Base-by-base conservation (phyloP, 805 yeast species). In the Metschnikowia sp. region DNA sequence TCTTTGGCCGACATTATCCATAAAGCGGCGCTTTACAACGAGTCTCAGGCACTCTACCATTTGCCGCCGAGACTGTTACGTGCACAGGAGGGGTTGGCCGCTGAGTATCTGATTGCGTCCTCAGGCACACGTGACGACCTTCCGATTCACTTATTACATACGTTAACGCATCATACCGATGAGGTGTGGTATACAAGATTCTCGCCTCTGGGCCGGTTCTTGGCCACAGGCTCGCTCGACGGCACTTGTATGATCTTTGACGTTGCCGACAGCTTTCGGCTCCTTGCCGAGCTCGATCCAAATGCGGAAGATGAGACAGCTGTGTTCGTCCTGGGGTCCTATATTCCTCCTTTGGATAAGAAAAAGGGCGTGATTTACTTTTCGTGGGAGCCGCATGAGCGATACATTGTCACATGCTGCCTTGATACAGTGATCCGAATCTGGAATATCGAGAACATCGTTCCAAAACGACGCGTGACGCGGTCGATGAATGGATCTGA, bases 171-270 rank as follows among this genome's bases (percentile, higher is more conserved):
- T 38, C 94, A 87, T 58, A 63, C 68, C 1, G 81, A 84, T 59
- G 96, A 91, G 62, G 92, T 88, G 10, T 91, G 97, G 97, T 85
- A 75, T 60, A 74, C 86, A 11, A 78, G 79, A 48, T 90, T 88
- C 60, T 84, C 94, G 6, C 86, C 89, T 39, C 77, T 79, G 65
- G 97, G 97, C 3, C 76, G 74, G 51, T 82, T 72, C 53, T 68
- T 91, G 35, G 95, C 88, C n/a, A 79, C 91, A 0, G 86, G 91
- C 0, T 82, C 94, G 8, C 76, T 81, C 12, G 95, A 88, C 60
- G 75, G 81, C 7, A 70, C 75, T 22, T 73, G 88, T 33, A 66
- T 81, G 31, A 72, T 90, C 10, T 89, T 87, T 68, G 85, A 84
- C 61, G 85, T 83, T 2, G 60, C 67, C 4, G 70, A 82, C 38